Evolutionary conservation across 208 protist species (phyloP).

Genomic region (Endotrypanum monterogeii): DNA sequence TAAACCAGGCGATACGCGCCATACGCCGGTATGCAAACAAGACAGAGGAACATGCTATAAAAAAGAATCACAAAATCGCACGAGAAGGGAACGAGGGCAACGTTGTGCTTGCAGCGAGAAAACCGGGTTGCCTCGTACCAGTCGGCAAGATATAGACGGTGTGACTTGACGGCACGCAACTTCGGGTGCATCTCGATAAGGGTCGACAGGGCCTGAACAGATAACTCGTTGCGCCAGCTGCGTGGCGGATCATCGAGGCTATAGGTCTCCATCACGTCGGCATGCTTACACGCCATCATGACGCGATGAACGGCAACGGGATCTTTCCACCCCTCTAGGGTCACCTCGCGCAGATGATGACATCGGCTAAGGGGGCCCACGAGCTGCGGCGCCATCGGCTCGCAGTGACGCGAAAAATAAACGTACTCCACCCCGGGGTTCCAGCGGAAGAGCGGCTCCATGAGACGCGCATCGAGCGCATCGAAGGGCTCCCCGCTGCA

Average conservation of each 20-base stretch:
- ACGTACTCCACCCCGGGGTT: constrained; percentile 88
- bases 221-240: constrained; percentile 86
- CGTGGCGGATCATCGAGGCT: constrained; percentile 71
- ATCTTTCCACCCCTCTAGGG: constrained; percentile 87
- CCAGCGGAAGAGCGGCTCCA: constrained; percentile 85
- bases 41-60: constrained; percentile 61
- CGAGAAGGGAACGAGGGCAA: constrained; percentile 77
- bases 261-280: constrained; percentile 83
- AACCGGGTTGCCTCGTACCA: constrained; percentile 87
- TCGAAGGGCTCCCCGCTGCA: constrained; percentile 79
- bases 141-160: constrained; percentile 70
- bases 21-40: constrained; percentile 60
- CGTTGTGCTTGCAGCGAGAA: constrained; percentile 88
- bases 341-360: constrained; percentile 62
- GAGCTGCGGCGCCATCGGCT: constrained; percentile 78
- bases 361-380: constrained; percentile 63
- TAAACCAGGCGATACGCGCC: constrained; percentile 42
- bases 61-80: constrained; percentile 80
- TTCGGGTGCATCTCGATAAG: constrained; percentile 92
- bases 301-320: constrained; percentile 84
- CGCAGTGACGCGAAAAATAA: constrained; percentile 85
- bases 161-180: constrained; percentile 73
- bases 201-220: constrained; percentile 84
- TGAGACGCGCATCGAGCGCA: constrained; percentile 71
- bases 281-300: constrained; percentile 85